Percentiles rank a stretch among this genome's conserved stretches.
Conservation (phyloP, 2,329 filamentous ascomycete genomes). For the Apiospora kogelbergensis region DNA sequence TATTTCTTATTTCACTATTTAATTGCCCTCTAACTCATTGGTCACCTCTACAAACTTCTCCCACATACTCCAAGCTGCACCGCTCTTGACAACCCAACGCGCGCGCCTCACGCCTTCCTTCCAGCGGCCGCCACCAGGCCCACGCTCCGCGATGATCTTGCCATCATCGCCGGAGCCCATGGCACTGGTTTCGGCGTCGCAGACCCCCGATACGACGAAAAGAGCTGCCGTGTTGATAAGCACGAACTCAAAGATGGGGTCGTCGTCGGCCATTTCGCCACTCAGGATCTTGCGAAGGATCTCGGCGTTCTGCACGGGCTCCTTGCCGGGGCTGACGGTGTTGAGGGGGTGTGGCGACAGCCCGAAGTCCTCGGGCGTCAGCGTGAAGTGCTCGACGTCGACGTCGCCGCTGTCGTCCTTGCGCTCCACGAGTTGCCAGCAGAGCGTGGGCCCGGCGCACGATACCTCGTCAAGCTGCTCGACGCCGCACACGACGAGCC, state of each 20-base stretch:
- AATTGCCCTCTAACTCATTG: conserved; percentile 41
- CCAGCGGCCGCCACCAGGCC: conserved; percentile 86
- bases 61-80: conserved; percentile 83
- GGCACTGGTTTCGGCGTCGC: conserved; percentile 76
- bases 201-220: conserved; percentile 81
- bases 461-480: conserved; percentile 96
- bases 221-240: conserved; percentile 90
- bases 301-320: conserved; percentile 81
- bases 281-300: conserved; percentile 77
- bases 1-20: not conserved
- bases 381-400: conserved; percentile 71
- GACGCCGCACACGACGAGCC: conserved; percentile 86
- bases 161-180: conserved; percentile 83
- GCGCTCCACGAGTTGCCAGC: conserved; percentile 72
- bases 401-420: conserved; percentile 38
- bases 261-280: conserved; percentile 66
- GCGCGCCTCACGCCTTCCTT: conserved; percentile 91
- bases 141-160: conserved; percentile 75
- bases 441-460: conserved; percentile 83
- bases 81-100: conserved; percentile 83
- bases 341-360: conserved; percentile 70
- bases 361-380: conserved; percentile 86
- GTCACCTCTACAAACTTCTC: conserved; percentile 80
- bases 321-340: conserved; percentile 80
- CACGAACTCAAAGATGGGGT: conserved; percentile 91